Conservation (phyloP, 2,329 filamentous ascomycete species). For the Epichloe uncinata region DNA sequence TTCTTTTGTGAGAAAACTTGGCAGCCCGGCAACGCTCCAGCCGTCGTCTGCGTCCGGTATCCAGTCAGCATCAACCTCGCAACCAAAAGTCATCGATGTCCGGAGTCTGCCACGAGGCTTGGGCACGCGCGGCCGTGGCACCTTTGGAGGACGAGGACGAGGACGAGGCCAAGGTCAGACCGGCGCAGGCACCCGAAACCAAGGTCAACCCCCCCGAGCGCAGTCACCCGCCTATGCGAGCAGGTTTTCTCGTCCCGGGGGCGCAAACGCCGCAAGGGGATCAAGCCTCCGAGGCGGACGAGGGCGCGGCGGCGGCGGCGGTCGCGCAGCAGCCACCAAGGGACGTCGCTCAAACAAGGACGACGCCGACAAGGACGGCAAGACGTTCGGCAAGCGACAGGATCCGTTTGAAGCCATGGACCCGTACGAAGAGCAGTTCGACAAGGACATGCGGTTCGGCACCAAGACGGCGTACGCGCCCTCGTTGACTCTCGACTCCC, state of each 20-base stretch:
- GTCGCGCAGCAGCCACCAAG: slow-evolving; percentile 8
- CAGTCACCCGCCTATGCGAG: slow-evolving; percentile 7
- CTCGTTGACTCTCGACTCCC: slow-evolving; percentile 18
- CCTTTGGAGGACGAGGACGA: slow-evolving; percentile 12
- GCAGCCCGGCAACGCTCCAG: neutral
- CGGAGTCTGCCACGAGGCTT: slow-evolving; percentile 22
- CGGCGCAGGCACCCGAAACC: neutral
- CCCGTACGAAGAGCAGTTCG: slow-evolving; percentile 21
- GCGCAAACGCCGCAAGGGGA: slow-evolving; percentile 1
- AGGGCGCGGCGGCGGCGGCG: slow-evolving; percentile 5
- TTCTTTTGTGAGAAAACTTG: slow-evolving; percentile 14
- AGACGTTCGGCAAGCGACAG: slow-evolving; percentile 10
- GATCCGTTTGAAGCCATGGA: slow-evolving; percentile 17
- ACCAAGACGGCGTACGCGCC: slow-evolving; percentile 19
- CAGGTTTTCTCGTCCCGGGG: slow-evolving; percentile 8
- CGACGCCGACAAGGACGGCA: slow-evolving; percentile 11
- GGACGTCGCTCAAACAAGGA: slow-evolving; percentile 13
- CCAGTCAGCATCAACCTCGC: slow-evolving; percentile 3
- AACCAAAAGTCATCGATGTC: slow-evolving; percentile 26
- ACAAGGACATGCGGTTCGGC: slow-evolving; percentile 23
- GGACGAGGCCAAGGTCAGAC: slow-evolving; percentile 4
- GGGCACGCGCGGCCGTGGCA: slow-evolving; percentile 15
- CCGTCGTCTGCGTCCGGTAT: neutral
- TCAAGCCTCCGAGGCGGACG: slow-evolving; percentile 7
- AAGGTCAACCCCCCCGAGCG: neutral